These are phyloP conservation scores for Leptographium radiaticola DNA, from an alignment of 2,329 filamentous ascomycete genomes.

Conservation along the genomic window DNA sequence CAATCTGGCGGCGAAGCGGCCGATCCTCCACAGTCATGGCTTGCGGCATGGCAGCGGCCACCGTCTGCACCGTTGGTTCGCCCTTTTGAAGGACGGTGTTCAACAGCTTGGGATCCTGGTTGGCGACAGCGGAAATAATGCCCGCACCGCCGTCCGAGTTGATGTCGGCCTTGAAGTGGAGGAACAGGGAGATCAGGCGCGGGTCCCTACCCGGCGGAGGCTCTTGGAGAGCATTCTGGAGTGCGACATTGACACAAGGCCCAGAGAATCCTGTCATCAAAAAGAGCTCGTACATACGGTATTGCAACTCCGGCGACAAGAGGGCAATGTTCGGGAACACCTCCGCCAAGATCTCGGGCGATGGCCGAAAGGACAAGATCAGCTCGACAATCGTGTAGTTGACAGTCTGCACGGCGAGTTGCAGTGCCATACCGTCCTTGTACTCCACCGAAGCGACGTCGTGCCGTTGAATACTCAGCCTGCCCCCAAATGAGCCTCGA, in stretches of 20 bases:
- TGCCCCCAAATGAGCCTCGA: background rate
- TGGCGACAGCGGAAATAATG: slow-evolving; percentile 32
- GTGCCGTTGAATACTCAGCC: slow-evolving; percentile 22
- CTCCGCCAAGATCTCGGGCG: slow-evolving; percentile 30
- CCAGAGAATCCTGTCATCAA: slow-evolving; percentile 34
- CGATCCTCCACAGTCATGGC: slow-evolving; percentile 33
- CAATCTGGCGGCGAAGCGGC: slow-evolving; percentile 30
- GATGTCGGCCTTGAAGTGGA: slow-evolving; percentile 38
- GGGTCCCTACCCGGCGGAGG: slow-evolving; percentile 33
- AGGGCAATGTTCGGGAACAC: slow-evolving; percentile 35
- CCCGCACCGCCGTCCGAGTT: slow-evolving; percentile 40
- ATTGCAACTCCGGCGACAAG: slow-evolving; percentile 28
- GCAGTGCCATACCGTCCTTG: slow-evolving; percentile 36
- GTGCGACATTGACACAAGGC: slow-evolving; percentile 31
- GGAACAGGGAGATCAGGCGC: slow-evolving; percentile 36
- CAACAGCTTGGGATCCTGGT: slow-evolving; percentile 33
- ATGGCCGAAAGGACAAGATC: slow-evolving; percentile 34
- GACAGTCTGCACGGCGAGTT: slow-evolving; percentile 31
- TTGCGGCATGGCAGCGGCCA: slow-evolving; percentile 30
- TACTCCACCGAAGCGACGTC: slow-evolving; percentile 39
- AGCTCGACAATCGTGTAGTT: slow-evolving; percentile 30
- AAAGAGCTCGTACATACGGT: slow-evolving; percentile 36
- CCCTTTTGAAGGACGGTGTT: slow-evolving; percentile 29
- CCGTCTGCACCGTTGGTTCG: slow-evolving; percentile 31
- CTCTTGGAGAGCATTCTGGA: slow-evolving; percentile 40